Evolutionary conservation across 768 basidiomycete genomes (phyloP).

Genomic region (Hirschioporus abietinus): DNA sequence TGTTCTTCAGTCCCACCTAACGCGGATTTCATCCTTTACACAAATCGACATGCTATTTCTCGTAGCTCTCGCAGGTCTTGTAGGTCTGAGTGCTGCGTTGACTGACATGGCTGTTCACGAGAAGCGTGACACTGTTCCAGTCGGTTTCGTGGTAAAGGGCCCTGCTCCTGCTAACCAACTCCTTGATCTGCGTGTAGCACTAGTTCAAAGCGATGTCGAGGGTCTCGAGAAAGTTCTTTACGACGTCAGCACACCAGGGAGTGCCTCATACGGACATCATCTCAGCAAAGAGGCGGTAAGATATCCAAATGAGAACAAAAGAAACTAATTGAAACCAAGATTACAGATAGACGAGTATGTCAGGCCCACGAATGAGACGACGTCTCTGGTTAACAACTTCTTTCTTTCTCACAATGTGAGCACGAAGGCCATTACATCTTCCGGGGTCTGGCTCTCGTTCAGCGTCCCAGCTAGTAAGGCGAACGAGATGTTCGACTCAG

Average conservation of each 20-base stretch:
- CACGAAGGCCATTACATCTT: slow-evolving; percentile 5
- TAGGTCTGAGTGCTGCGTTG: too few relatives aligned
- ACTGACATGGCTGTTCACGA: not conserved
- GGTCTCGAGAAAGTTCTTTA: slow-evolving; percentile 23
- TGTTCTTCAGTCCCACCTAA: too few relatives aligned
- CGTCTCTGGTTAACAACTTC: slow-evolving; percentile 9
- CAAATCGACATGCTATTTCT: too few relatives aligned
- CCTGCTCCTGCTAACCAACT: slow-evolving; percentile 15
- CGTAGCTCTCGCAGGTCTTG: too few relatives aligned
- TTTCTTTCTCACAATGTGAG: slow-evolving; percentile 8
- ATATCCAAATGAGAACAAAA: not conserved
- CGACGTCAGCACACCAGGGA: slow-evolving; percentile 18
- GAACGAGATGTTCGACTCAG: slow-evolving; percentile 28
- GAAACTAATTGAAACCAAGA: not conserved
- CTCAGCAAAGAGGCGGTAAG: slow-evolving; percentile 24
- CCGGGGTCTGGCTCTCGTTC: slow-evolving; percentile 30
- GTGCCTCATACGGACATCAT: slow-evolving; percentile 16
- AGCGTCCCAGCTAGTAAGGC: slow-evolving; percentile 28
- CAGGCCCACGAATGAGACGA: slow-evolving; percentile 8
- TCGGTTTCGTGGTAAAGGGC: slow-evolving; percentile 7
- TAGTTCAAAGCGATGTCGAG: slow-evolving; percentile 19
- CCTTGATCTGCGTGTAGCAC: slow-evolving; percentile 23
- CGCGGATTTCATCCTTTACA: too few relatives aligned
- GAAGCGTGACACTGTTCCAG: slow-evolving; percentile 4
- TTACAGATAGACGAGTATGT: slow-evolving; percentile 10